Base-by-base conservation (phyloP, 805 yeast genomes). In the Cyberlindnera mycetangii region DNA sequence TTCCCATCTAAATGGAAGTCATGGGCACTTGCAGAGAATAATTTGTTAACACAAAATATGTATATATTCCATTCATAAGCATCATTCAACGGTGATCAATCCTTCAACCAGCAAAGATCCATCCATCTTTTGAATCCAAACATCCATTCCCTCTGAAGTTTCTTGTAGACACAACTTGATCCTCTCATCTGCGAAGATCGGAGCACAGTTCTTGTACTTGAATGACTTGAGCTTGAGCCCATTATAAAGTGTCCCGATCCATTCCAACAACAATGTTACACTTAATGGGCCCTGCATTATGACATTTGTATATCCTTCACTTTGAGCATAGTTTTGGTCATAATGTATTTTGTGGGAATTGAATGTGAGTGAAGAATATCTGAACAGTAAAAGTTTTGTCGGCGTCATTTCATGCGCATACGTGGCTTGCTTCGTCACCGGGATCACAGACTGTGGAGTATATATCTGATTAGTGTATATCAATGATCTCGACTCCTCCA, bases 331-430 rank as follows among this genome's bases (percentile, higher is more conserved):
- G 1, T 51, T 51, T 6, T 62, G 60, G 57, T 87, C 86, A 61
- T 80, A 82, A 65, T 92, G 99, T 32, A 92, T 87, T 46, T 75
- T 74, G 64, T 92, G 99, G 4, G 95, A 72, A 60, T 92, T 92
- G 66, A 81, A 82, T 1, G 93, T 82, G 42, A 93, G 61, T 11
- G 87, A 83, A 36, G 92, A 81, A 65, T 81, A 86, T 49, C 88
- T 67, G 51, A 80, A 72, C 28, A 80, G 68, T 32, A 78, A 70
- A 7, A 69, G 57, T 42, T 66, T 64, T 6, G 75, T 58, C 33
- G 77, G 74, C 18, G 44, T 65, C 33, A 70, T 55, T 18, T 52
- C 53, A 38, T 58, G 64, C 7, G 60, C 40, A 32, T 41, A 44
- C 11, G 60, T 59, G 6, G 70, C 53, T 8, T n/a, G 37, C 4